A percentile compares a stretch with the other conserved stretches of the same genome.
Evolutionary conservation across 2,329 filamentous ascomycete species (phyloP).

Genomic region (Colletotrichum sp.): DNA sequence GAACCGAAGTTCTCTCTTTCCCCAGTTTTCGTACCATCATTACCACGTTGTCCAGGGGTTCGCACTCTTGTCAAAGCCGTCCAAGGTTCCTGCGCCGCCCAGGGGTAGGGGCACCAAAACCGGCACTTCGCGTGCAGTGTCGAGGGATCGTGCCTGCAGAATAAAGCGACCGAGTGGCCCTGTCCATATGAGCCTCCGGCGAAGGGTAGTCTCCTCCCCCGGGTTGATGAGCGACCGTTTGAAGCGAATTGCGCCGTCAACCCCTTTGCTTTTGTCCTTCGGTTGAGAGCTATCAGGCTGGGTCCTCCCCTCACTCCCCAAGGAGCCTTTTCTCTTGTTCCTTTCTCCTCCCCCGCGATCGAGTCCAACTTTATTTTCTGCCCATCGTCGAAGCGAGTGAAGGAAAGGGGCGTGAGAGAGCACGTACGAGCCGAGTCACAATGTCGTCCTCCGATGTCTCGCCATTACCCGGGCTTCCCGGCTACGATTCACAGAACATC

Average conservation of each 20-base stretch:
- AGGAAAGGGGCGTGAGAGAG: neutral
- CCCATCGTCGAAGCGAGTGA: neutral
- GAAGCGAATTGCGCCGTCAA: neutral
- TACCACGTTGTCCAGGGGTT: neutral
- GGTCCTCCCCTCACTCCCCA: neutral
- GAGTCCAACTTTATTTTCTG: neutral
- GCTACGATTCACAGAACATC: conserved; percentile 38
- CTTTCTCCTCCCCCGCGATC: neutral
- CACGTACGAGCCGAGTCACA: neutral
- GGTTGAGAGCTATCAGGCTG: neutral
- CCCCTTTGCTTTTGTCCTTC: neutral
- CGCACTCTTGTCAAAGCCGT: neutral
- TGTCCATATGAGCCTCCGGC: neutral
- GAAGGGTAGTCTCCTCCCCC: neutral
- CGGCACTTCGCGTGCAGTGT: neutral
- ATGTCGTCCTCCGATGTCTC: conserved; percentile 15
- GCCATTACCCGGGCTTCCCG: conserved; percentile 29
- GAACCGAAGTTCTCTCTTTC: neutral
- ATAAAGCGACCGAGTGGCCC: conserved; percentile 1
- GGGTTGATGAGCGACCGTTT: neutral
- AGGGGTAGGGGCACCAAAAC: neutral
- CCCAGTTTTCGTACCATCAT: neutral
- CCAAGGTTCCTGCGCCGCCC: neutral
- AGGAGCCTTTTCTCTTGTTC: neutral
- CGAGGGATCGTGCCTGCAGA: neutral